Base-by-base conservation (phyloP, 768 basidiomycete species). In the Calocera cornea region DNA sequence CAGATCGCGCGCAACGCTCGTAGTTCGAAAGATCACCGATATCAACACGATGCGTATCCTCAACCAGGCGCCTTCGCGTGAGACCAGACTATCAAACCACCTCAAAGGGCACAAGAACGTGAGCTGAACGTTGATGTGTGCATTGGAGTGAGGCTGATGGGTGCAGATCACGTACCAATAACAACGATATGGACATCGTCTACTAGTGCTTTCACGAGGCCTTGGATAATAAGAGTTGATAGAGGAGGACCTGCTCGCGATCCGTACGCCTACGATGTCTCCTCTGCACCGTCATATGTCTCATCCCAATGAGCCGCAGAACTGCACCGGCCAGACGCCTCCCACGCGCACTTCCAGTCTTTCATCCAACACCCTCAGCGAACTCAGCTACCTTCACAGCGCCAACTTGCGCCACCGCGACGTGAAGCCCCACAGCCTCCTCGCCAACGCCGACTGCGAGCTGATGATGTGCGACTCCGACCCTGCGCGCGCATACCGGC, bases 61-160 rank as follows among this genome's bases (percentile, higher is more conserved):
- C 72, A 97, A 95, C 64, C 98, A 99, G 78, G 83, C 95, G 76
- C 98, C 95, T 75, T 77, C 98, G 76, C 81, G 97, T 60, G 97
- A 99, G 79, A 92, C 98, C 78, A 95, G 93, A 75, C 81, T 99
- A 41, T 78, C 98, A 40, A 94, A 95, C 77, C 97, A 99, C 78
- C 98, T 99, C 80, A 86, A 97, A 72, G 94, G 95, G 2, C 97
- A 99, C 81, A 99, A 99, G 81, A 99, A 99, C 75, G 95, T 97
- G 54, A 67, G 84, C 78, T 50, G 65, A 31, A 5, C 47, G 19
- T 31, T 2, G n/a, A 64, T 11, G 27, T 44, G 47, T 64, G 40
- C 47, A 47, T 54, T 65, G 67, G 24, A 47, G 7, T 8, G 24
- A 29, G 1, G 50, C 34, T 66, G 34, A 11, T 27, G 54, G 19